phyloP scores from a whole-genome alignment of 2,329 filamentous ascomycete species.

The Ascosphaera pollenicola region DNA sequence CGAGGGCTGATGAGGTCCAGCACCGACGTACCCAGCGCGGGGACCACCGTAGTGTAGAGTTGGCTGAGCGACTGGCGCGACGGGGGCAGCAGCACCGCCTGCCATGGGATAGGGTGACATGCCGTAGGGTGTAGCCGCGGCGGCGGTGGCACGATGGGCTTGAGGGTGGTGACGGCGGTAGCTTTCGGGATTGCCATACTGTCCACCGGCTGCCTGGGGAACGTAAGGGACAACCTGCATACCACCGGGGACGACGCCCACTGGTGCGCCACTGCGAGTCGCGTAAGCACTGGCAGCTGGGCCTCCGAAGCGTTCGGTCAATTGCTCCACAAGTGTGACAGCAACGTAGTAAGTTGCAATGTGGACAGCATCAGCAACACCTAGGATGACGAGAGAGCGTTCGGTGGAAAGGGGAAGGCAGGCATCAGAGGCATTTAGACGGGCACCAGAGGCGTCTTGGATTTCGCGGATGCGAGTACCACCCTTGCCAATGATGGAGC shows the following conservation, averaged over 20 bases:
- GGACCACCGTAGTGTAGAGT: conserved; percentile 65
- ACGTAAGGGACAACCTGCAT: conserved; percentile 99
- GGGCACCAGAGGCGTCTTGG: conserved; percentile 88
- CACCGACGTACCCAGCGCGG: conserved; percentile 52
- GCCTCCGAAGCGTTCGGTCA: conserved; percentile 90
- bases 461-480: conserved; percentile 94
- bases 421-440: conserved; percentile 87
- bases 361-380: conserved; percentile 93
- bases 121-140: conserved; percentile 42
- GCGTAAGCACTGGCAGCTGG: conserved; percentile 96
- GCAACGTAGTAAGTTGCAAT: conserved; percentile 98
- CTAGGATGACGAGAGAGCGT: conserved; percentile 91
- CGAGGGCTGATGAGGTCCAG: conserved; percentile 56
- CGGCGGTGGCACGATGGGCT: conserved; percentile 49
- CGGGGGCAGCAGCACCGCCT: conserved; percentile 32
- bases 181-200: conserved; percentile 77
- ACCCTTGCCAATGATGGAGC: conserved; percentile 95
- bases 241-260: conserved; percentile 81
- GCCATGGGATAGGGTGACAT: conserved; percentile 27
- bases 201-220: conserved; percentile 76
- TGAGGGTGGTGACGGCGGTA: conserved; percentile 55
- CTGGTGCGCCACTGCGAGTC: conserved; percentile 77
- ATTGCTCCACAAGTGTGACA: conserved; percentile 90
- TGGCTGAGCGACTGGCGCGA: conserved; percentile 30
- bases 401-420: conserved; percentile 89